Base-by-base conservation (phyloP, 345 rosid genomes). In the Boechera stricta region DNA sequence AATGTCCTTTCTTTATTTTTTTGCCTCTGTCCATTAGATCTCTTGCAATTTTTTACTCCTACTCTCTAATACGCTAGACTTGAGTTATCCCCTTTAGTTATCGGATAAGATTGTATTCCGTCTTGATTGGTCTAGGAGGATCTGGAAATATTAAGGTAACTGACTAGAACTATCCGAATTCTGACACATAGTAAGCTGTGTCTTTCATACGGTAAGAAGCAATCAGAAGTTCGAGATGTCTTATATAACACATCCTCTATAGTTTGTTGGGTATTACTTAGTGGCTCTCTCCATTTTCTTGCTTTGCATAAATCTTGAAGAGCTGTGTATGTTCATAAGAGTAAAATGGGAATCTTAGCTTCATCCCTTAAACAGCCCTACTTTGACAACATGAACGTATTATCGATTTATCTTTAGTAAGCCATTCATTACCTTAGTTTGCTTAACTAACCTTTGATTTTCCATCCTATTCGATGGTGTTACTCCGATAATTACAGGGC, bases 281-380 rank as follows among this genome's bases (percentile, higher is more conserved):
- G 0, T 39, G 49, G 18, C 60, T 24, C 21, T 36, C 24, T 52
- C 28, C 32, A 2, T 42, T 33, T 18, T 16, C 24, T 67, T 52
- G 24, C 35, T 24, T 53, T 21, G 10, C n/a, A 51, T 51, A 28
- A n/a, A 39, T 9, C 11, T 39, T 39, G 12, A 10, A 39, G 12
- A 7, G 39, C 10, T 7, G 3, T 39, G 38, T 24, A 3, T 38
- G 29, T 28, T 28, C 29, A 28, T 28, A 28, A 21, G 72, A 52
- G 5, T 7, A 52, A 51, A 52, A 51, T 21, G 26, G 11, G 54
- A 69, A 69, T 18, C 6, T n/a, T 24, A 54, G 64, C 41, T 69
- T 55, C 64, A 56, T 56, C 11, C 42, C 41, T 56, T 56, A 41
- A 66, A 33, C 32, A 18, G 6, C 56, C 11, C 55, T 57, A 32